phyloP scores from a whole-genome alignment of 441 rosid genomes.

The Viola pubescens region DNA sequence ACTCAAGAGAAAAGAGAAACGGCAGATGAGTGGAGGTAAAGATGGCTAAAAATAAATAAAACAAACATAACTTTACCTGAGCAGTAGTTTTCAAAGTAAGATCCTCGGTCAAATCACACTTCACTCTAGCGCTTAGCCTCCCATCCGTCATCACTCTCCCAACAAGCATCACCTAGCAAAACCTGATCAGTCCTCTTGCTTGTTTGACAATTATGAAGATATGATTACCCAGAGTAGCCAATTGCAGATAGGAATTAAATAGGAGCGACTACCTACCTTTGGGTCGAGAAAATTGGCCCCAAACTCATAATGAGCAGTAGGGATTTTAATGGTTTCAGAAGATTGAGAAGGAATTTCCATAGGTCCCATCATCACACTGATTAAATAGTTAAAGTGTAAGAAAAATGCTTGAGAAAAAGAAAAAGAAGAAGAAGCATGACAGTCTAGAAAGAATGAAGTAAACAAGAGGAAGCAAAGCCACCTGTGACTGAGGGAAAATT shows the following conservation, averaged over 20 bases:
- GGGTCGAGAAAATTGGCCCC: slow-evolving; percentile 86
- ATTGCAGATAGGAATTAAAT: slow-evolving; percentile 3
- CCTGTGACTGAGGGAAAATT: slow-evolving; percentile 88
- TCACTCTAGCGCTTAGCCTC: slow-evolving; percentile 79
- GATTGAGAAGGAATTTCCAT: slow-evolving; percentile 84
- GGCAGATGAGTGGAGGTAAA: not conserved
- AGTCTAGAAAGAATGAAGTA: not conserved
- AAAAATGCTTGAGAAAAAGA: slow-evolving; percentile 3
- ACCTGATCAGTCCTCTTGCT: slow-evolving; percentile 11
- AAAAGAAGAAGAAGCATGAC: slow-evolving; percentile 3
- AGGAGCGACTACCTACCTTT: slow-evolving; percentile 30
- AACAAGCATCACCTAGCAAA: slow-evolving; percentile 67
- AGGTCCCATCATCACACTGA: slow-evolving; percentile 86
- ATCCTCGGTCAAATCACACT: slow-evolving; percentile 73
- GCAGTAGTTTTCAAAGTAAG: slow-evolving; percentile 71
- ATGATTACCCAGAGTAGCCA: slow-evolving; percentile 2
- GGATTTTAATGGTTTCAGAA: slow-evolving; percentile 70
- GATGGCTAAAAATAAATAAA: not conserved
- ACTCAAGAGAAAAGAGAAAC: not conserved
- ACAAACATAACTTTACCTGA: slow-evolving; percentile 36
- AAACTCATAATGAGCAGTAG: slow-evolving; percentile 85
- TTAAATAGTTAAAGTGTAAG: slow-evolving; percentile 1
- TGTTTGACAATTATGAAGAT: slow-evolving; percentile 7
- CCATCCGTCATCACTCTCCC: slow-evolving; percentile 92
- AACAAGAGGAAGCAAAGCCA: slow-evolving; percentile 14